A percentile compares a stretch with the other conserved stretches of the same genome.
These are phyloP conservation scores for Cylindrotheca closterium DNA, from an alignment of 108 stramenopile species.

Conservation along the genomic window DNA sequence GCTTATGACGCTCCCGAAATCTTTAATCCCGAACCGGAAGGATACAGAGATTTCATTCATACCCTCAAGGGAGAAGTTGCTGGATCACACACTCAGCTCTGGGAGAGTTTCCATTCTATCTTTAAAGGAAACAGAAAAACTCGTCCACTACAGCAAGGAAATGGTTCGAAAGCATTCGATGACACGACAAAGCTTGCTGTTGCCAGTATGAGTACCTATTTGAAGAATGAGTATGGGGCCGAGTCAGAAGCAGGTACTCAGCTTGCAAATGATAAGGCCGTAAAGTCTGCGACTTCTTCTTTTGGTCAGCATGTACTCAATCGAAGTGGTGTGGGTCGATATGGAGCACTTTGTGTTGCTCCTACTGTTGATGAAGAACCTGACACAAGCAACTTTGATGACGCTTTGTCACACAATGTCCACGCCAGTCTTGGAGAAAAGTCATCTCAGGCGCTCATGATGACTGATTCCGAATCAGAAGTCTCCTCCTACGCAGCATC, in stretches of 20 bases:
- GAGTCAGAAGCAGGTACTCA: constrained; percentile 36
- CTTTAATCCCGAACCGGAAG: constrained; percentile 20
- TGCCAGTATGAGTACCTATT: constrained; percentile 34
- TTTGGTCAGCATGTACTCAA: constrained; percentile 9
- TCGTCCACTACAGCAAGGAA: background rate
- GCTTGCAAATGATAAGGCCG: constrained; percentile 40
- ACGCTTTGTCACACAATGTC: background rate
- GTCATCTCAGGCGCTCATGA: background rate
- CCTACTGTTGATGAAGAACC: background rate
- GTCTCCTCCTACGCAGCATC: constrained; percentile 3
- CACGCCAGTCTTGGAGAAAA: background rate
- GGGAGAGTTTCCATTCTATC: constrained; percentile 30
- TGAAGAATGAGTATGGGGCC: constrained; percentile 20
- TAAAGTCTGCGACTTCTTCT: constrained; percentile 2
- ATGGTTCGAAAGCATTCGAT: constrained; percentile 24
- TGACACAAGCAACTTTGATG: background rate
- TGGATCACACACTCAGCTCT: constrained; percentile 35
- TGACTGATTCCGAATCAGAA: constrained; percentile 1
- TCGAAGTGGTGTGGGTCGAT: background rate
- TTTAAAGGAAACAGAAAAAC: background rate
- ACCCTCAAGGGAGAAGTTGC: constrained; percentile 33
- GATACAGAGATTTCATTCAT: constrained; percentile 27
- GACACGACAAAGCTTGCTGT: constrained; percentile 38
- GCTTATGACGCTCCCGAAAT: constrained; percentile 1
- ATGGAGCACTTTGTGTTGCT: background rate